These are phyloP conservation scores for Gamsiella multidivaricata DNA, from an alignment of 192 early-diverging fungal genomes.

Conservation along the genomic window DNA sequence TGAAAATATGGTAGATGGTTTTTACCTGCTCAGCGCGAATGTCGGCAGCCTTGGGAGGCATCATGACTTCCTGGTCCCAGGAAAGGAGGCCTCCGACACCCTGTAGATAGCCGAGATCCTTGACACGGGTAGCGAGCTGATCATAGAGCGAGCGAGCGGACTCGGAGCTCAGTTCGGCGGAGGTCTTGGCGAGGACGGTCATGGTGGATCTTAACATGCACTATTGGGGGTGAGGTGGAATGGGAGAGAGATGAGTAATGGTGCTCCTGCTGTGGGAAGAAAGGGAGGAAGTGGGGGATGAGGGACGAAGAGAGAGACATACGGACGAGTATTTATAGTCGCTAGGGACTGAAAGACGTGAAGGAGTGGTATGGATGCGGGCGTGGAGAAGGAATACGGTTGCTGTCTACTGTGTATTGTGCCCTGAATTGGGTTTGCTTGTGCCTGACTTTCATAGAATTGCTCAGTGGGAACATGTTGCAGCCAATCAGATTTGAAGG, in stretches of 20 bases:
- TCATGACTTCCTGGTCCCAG: constrained; percentile 58
- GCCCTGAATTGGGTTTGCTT: too few relatives aligned
- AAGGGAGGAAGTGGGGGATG: constrained; percentile 3
- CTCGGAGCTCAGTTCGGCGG: constrained; percentile 39
- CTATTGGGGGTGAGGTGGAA: constrained; percentile 15
- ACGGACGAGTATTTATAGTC: constrained; percentile 30
- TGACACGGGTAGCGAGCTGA: constrained; percentile 28
- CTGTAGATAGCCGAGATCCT: constrained; percentile 31
- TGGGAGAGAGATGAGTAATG: not conserved
- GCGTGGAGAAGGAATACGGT: not conserved
- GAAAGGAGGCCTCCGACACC: constrained; percentile 30
- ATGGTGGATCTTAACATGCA: constrained; percentile 48
- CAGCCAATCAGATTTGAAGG: too few relatives aligned
- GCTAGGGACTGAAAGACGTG: not conserved
- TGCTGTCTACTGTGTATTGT: too few relatives aligned
- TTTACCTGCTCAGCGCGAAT: constrained; percentile 38
- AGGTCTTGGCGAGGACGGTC: constrained; percentile 46
- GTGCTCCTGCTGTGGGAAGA: not conserved
- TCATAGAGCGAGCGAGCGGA: constrained; percentile 49
- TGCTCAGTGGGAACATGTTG: too few relatives aligned
- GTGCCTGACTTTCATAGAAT: too few relatives aligned
- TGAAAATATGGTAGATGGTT: not conserved
- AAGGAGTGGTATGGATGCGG: not conserved
- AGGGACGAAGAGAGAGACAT: not conserved
- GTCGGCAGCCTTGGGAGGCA: constrained; percentile 52